phyloP scores from a whole-genome alignment of 345 rosid species.

The Limnanthes douglasii region DNA sequence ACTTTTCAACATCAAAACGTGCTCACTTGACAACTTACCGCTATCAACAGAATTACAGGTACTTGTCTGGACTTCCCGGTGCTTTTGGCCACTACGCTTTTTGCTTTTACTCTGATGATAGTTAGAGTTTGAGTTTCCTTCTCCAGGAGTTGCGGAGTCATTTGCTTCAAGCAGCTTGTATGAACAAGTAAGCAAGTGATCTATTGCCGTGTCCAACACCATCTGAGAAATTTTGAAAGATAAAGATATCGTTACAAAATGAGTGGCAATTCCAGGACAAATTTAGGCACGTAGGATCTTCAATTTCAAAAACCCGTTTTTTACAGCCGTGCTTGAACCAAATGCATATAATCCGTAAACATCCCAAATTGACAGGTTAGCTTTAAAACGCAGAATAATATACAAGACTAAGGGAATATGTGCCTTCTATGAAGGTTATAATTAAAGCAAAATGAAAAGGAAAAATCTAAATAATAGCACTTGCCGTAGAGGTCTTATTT shows the following conservation, averaged over 20 bases:
- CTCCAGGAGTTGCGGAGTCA: constrained; percentile 10
- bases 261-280: no score
- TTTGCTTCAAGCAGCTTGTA: constrained; percentile 35
- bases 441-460: constrained; percentile 4
- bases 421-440: background rate
- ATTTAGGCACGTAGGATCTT: no score
- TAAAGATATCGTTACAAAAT: no score
- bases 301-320: no score
- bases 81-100: constrained; percentile 9
- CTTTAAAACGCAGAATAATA: background rate
- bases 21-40: constrained; percentile 36
- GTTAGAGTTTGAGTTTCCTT: constrained; percentile 10
- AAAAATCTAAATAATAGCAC: constrained; percentile 8
- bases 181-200: constrained; percentile 50
- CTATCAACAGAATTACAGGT: constrained; percentile 12
- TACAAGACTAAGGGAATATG: background rate
- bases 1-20: no score
- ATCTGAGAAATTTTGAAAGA: constrained; percentile 15
- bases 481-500: constrained; percentile 28
- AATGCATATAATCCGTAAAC: no score
- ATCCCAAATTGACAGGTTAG: no score
- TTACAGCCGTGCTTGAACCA: no score
- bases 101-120: constrained; percentile 9
- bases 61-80: constrained; percentile 13
- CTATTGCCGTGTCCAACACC: constrained; percentile 34